These are phyloP conservation scores for Nothomitra cinnamomea DNA, from an alignment of 2,329 filamentous ascomycete species.

Conservation along the genomic window DNA sequence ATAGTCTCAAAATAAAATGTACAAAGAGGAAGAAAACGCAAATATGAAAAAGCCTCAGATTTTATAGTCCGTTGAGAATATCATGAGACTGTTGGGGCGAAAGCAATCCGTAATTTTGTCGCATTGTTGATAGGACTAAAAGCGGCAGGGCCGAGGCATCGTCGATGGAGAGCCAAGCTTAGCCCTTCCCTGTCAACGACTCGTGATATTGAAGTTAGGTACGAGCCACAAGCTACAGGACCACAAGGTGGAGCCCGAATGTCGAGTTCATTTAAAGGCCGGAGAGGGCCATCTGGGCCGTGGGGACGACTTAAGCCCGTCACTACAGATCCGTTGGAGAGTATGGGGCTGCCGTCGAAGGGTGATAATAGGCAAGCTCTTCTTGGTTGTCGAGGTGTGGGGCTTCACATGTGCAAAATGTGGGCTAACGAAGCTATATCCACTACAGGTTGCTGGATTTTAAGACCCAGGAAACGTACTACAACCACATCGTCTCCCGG, in stretches of 20 bases:
- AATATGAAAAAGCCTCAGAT: background rate
- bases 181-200: background rate
- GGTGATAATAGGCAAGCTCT: conserved; percentile 59
- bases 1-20: background rate
- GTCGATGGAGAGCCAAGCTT: background rate
- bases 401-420: conserved; percentile 4
- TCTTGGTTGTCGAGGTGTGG: conserved; percentile 4
- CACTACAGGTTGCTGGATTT: conserved; percentile 47
- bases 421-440: conserved; percentile 12
- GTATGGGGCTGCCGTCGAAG: conserved; percentile 75
- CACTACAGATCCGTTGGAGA: conserved; percentile 59
- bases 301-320: conserved; percentile 60
- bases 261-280: conserved; percentile 14
- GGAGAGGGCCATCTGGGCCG: conserved; percentile 31
- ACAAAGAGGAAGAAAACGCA: too few species aligned
- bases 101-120: too few species aligned
- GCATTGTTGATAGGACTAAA: background rate
- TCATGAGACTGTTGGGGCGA: background rate
- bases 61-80: background rate
- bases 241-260: conserved; percentile 6
- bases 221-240: background rate
- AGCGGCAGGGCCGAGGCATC: background rate
- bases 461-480: conserved; percentile 72
- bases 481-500: conserved; percentile 69
- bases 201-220: background rate